Evolutionary conservation across 2,329 filamentous ascomycete genomes (phyloP), one percentile per base, ranked within the genome.

Genomic region (Nectriaceae sp.): DNA sequence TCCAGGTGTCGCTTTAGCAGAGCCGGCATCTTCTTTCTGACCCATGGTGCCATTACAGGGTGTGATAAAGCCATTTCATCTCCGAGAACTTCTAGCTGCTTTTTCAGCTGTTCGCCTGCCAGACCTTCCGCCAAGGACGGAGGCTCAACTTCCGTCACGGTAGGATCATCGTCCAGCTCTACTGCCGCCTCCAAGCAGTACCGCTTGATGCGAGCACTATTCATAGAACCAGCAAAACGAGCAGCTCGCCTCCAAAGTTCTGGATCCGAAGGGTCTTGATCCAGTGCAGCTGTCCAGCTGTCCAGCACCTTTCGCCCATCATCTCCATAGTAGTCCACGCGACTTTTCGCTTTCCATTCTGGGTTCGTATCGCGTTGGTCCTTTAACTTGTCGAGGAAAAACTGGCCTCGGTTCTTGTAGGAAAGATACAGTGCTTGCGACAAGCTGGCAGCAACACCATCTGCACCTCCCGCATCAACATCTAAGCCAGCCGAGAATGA

Each of bases 351-450:
- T 21, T 59, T 61, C 66, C 77, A 67, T 82, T 73, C 59, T 77
- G 84, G 57, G 87, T 82, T 49, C 73, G 75, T 65, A n/a, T 46
- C 47, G 4, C 42, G 48, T 26, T 55, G 47, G 18, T 73, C 70
- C 46, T 67, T 71, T 3, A 70, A 57, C 44, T 66, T 70, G 46
- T 99, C 93, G n/a, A 99, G 76, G 49, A 87, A 76, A 64, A 96
- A 97, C 64, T 97, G 90, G 36, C 91, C 94, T 70, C 93, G 86
- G 61, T 97, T 99, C 70, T 97, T 99, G 75, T 95, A 90, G 1
- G 93, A 89, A 6, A 99, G 80, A 63, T 96, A 97, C 18, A 97
- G 78, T 11, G 95, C 91, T 64, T 97, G 92, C 0, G 90, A 87
- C 10, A 97, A 75, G 41, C 87, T 93, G 64, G 88, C 94, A 15